A percentile compares a stretch with the other conserved stretches of the same genome.
These are phyloP conservation scores for Trametes maxima DNA, from an alignment of 768 basidiomycete species.

Conservation along the genomic window DNA sequence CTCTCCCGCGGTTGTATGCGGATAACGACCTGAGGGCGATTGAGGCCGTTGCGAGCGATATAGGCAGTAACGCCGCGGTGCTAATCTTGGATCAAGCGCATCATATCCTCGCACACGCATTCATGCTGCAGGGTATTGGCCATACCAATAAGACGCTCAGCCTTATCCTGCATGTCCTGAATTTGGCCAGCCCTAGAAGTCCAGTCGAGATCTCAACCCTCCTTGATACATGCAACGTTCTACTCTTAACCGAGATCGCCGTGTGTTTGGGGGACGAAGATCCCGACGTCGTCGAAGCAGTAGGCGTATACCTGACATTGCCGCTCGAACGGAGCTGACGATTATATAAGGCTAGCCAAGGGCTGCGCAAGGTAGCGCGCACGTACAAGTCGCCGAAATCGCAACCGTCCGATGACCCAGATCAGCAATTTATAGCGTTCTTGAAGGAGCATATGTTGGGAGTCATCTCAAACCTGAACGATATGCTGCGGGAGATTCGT, in stretches of 20 bases:
- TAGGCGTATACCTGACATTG: conserved; percentile 32
- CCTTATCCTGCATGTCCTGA: conserved; percentile 66
- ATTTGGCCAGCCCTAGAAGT: conserved; percentile 42
- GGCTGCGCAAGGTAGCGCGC: conserved; percentile 47
- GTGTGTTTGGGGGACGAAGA: conserved; percentile 77
- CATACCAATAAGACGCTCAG: conserved; percentile 60
- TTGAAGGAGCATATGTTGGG: conserved; percentile 81
- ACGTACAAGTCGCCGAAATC: conserved; percentile 31
- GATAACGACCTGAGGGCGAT: conserved; percentile 60
- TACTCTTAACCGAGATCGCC: conserved; percentile 74
- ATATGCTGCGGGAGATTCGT: conserved; percentile 81
- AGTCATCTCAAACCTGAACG: conserved; percentile 81
- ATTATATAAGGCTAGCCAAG: conserved; percentile 46
- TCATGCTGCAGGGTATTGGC: conserved; percentile 55
- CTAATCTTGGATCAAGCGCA: conserved; percentile 58
- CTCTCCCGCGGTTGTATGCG: conserved; percentile 71
- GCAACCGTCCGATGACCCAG: conserved; percentile 29
- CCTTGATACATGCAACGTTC: conserved; percentile 67
- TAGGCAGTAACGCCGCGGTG: conserved; percentile 53
- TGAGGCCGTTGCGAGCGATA: conserved; percentile 57
- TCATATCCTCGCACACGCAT: conserved; percentile 66
- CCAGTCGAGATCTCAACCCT: conserved; percentile 48
- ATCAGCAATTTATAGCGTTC: conserved; percentile 54
- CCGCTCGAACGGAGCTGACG: conserved; percentile 28
- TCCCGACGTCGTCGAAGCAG: conserved; percentile 44